A percentile compares a stretch with the other conserved stretches of the same genome.
Evolutionary conservation across 208 protist genomes (phyloP).

Genomic region (Leishmania tarentolae): DNA sequence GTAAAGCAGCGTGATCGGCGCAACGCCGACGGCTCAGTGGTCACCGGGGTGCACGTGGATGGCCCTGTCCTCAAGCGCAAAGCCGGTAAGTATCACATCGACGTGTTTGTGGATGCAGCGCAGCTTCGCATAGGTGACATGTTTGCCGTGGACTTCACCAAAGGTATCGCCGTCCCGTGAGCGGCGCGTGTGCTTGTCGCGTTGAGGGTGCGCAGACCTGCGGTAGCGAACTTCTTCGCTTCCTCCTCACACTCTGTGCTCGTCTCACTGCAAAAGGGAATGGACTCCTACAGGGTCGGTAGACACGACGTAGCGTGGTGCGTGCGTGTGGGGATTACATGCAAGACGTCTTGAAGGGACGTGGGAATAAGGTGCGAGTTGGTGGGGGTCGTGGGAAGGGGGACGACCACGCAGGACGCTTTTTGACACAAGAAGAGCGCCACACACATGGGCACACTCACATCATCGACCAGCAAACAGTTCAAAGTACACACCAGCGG

Average conservation of each 20-base stretch:
- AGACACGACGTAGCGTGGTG: neutral
- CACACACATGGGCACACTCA: neutral
- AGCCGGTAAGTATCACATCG: conserved; percentile 89
- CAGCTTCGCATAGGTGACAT: conserved; percentile 59
- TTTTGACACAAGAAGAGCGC: neutral
- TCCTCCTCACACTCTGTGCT: neutral
- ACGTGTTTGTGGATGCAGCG: conserved; percentile 82
- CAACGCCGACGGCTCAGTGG: conserved; percentile 70
- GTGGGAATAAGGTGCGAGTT: neutral
- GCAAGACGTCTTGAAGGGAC: neutral
- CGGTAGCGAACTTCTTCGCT: neutral
- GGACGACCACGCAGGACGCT: neutral
- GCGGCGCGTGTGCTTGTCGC: neutral
- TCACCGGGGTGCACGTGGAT: conserved; percentile 46
- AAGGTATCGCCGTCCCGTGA: conserved; percentile 44
- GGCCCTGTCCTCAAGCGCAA: conserved; percentile 85
- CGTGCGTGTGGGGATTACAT: neutral
- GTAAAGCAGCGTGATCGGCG: conserved; percentile 74
- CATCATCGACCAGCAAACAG: neutral
- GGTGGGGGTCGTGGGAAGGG: neutral
- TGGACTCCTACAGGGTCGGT: neutral
- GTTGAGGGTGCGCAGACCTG: neutral
- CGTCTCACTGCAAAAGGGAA: neutral
- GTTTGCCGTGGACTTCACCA: conserved; percentile 75
- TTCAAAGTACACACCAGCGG: neutral